Percentiles rank a stretch among this genome's conserved stretches.
phyloP scores from a whole-genome alignment of 768 basidiomycete species.

The Strobilomyces echinocephalus region DNA sequence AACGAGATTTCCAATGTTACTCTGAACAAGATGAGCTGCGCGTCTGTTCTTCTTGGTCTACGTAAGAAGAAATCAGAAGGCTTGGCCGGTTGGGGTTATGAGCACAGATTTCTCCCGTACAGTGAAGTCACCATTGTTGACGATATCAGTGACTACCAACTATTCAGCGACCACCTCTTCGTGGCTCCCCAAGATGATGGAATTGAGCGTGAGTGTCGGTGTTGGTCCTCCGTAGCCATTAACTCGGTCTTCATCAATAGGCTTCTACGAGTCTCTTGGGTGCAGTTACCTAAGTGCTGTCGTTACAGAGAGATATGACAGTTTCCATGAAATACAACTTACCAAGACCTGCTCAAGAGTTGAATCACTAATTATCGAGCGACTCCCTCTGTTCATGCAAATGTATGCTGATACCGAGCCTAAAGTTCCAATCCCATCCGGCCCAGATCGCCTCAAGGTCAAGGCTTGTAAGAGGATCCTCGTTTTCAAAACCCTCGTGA shows the following conservation, averaged over 20 bases:
- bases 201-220: constrained; percentile 55
- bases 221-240: neutral
- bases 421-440: constrained; percentile 48
- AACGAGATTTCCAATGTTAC: constrained; percentile 40
- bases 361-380: constrained; percentile 63
- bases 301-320: constrained; percentile 50
- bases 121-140: constrained; percentile 74
- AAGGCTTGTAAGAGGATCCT: constrained; percentile 56
- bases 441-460: constrained; percentile 57
- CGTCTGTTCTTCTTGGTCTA: constrained; percentile 65
- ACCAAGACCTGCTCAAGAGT: constrained; percentile 44
- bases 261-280: constrained; percentile 34
- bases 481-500: constrained; percentile 53
- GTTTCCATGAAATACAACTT: constrained; percentile 42
- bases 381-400: constrained; percentile 82
- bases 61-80: constrained; percentile 48
- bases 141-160: constrained; percentile 68
- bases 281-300: too few species aligned
- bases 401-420: constrained; percentile 66
- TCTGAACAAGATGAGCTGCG: constrained; percentile 55
- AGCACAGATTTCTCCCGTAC: constrained; percentile 62
- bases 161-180: constrained; percentile 68
- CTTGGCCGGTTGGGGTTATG: constrained; percentile 61
- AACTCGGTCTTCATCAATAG: constrained; percentile 29
- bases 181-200: constrained; percentile 81